A percentile compares a stretch with the other conserved stretches of the same genome.
These are phyloP conservation scores for Hydnum rufescens DNA, from an alignment of 768 basidiomycete species.

Conservation along the genomic window DNA sequence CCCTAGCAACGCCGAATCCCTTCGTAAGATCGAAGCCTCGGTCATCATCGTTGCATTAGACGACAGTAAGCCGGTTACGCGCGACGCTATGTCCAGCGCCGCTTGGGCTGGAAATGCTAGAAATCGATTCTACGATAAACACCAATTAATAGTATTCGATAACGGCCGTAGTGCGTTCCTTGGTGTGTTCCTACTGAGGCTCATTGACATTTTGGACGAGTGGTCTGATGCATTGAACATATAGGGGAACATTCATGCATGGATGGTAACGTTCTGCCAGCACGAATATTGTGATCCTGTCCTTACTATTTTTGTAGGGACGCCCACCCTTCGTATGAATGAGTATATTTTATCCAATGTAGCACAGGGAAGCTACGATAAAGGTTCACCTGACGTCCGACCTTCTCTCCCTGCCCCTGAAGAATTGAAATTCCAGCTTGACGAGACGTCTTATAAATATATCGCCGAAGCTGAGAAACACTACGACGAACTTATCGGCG, in stretches of 20 bases:
- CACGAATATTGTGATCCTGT: too few relatives aligned
- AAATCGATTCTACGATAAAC: constrained; percentile 94
- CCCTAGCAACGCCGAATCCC: constrained; percentile 37
- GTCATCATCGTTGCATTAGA: constrained; percentile 79
- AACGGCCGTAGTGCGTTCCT: constrained; percentile 90
- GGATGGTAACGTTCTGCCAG: too few relatives aligned
- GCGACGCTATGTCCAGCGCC: constrained; percentile 63
- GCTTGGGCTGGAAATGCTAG: constrained; percentile 81
- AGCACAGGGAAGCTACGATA: constrained; percentile 49
- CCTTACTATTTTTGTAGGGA: constrained; percentile 53
- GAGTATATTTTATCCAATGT: constrained; percentile 76
- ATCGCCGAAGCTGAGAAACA: constrained; percentile 39
- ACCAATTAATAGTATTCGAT: constrained; percentile 85
- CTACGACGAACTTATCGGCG: constrained; percentile 55
- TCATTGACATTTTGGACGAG: background rate
- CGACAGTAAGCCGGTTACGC: constrained; percentile 56
- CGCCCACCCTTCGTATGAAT: constrained; percentile 85
- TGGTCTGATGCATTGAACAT: constrained; percentile 23
- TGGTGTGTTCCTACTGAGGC: constrained; percentile 30
- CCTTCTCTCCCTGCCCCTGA: constrained; percentile 31
- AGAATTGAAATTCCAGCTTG: constrained; percentile 54
- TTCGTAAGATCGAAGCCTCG: constrained; percentile 73
- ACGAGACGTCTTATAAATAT: constrained; percentile 29
- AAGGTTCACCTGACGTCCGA: constrained; percentile 31
- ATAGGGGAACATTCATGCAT: constrained; percentile 26